Percentiles rank a stretch among this genome's conserved stretches.
phyloP scores from a whole-genome alignment of 2,329 filamentous ascomycete genomes.

The Cercospora beticola region DNA sequence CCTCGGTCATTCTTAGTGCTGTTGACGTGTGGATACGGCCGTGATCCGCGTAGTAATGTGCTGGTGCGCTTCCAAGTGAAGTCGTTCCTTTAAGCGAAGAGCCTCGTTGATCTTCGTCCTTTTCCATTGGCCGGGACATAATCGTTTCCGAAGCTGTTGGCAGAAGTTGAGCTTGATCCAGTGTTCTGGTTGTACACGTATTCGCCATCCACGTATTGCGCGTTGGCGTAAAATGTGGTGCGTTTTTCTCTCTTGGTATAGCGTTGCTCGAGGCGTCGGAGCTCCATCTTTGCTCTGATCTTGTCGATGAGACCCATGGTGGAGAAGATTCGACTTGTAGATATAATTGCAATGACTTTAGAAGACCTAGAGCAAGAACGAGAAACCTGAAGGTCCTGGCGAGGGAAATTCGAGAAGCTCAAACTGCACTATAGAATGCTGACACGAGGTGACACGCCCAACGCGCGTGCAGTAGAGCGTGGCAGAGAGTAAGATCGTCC shows the following conservation, averaged over 20 bases:
- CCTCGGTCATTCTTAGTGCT: not conserved
- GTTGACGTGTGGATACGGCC: not conserved
- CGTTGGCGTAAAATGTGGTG: conserved; percentile 84
- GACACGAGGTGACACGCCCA: not conserved
- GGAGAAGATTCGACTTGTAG: not conserved
- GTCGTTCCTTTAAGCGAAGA: not conserved
- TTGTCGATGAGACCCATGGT: conserved; percentile 70
- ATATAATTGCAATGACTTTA: not conserved
- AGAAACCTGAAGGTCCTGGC: not conserved
- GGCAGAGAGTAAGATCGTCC: conserved; percentile 1
- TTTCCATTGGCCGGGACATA: conserved; percentile 5
- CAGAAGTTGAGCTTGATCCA: conserved; percentile 23
- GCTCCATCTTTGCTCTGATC: conserved; percentile 77
- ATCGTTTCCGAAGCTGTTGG: conserved; percentile 23
- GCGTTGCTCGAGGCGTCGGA: conserved; percentile 91
- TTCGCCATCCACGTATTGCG: conserved; percentile 91
- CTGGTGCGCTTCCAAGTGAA: not conserved
- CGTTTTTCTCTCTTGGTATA: conserved; percentile 91
- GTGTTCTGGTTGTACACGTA: conserved; percentile 67
- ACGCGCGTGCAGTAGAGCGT: conserved; percentile 12
- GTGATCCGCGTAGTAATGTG: not conserved
- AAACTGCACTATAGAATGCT: not conserved
- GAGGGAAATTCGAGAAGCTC: not conserved
- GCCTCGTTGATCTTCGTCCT: not conserved
- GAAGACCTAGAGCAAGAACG: not conserved